These are phyloP conservation scores for Trifolium dubium DNA, from an alignment of 306 rosid species.

Conservation along the genomic window DNA sequence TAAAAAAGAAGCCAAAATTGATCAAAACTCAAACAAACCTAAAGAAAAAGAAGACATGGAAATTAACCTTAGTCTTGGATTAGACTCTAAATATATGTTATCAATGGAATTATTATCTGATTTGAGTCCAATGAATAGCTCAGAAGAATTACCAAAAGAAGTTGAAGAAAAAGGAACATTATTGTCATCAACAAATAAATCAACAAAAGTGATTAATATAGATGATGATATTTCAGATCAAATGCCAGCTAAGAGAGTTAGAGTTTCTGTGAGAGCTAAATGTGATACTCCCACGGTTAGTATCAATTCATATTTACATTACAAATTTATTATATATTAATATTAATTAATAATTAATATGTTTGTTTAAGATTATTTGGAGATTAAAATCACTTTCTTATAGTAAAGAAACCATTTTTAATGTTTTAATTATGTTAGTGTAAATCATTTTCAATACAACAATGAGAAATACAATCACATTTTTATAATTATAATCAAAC, in stretches of 20 bases:
- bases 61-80: slow-evolving; percentile 53
- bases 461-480: too few relatives aligned
- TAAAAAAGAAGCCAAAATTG: slow-evolving; percentile 41
- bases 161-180: slow-evolving; percentile 29
- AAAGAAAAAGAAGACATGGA: slow-evolving; percentile 50
- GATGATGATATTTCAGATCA: slow-evolving; percentile 54
- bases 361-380: not conserved
- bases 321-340: not conserved
- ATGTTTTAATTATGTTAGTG: too few relatives aligned
- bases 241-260: slow-evolving; percentile 64
- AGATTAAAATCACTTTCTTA: too few relatives aligned
- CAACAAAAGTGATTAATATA: slow-evolving; percentile 42
- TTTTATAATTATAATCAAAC: too few relatives aligned
- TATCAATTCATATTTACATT: not conserved
- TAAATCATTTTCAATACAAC: too few relatives aligned
- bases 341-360: not conserved
- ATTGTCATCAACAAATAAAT: slow-evolving; percentile 38
- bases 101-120: slow-evolving; percentile 43
- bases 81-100: slow-evolving; percentile 49
- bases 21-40: slow-evolving; percentile 12
- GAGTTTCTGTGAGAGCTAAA: slow-evolving; percentile 78
- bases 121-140: slow-evolving; percentile 51
- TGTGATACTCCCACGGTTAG: slow-evolving; percentile 79
- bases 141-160: slow-evolving; percentile 59
- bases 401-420: too few relatives aligned